Evolutionary conservation across 768 basidiomycete species (phyloP).

Genomic region (Pilatotrama ljubarskyi): DNA sequence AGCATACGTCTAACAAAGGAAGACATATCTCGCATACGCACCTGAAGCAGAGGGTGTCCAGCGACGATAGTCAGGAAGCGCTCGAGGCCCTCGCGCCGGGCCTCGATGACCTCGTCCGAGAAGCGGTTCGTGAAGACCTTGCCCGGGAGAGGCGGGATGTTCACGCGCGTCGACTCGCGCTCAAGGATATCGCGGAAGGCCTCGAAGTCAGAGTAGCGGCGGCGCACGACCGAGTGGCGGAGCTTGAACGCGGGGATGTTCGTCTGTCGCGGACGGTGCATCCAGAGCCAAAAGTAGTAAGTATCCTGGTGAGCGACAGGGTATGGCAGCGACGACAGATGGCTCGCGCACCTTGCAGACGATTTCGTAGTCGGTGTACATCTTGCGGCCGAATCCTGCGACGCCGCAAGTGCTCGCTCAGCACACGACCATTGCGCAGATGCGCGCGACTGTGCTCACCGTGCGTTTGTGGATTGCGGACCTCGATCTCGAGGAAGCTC

Average conservation of each 20-base stretch:
- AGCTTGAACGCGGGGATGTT: conserved; percentile 99
- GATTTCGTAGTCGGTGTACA: conserved; percentile 99
- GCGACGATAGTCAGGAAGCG: conserved; percentile 95
- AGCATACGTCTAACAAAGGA: not conserved
- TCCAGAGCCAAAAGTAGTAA: too few species aligned
- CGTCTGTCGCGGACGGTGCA: conserved; percentile 53
- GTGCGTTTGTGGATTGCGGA: conserved; percentile 95
- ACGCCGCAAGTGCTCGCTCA: not conserved
- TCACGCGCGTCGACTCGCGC: conserved; percentile 94
- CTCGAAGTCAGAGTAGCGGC: conserved; percentile 68
- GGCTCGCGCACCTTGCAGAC: conserved; percentile 81
- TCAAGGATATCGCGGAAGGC: conserved; percentile 98
- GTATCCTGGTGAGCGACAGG: too few species aligned
- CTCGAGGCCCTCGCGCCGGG: conserved; percentile 88
- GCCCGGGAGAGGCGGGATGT: conserved; percentile 95
- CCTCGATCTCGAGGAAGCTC: conserved; percentile 96
- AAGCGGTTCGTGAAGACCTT: conserved; percentile 99
- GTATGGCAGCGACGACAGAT: not conserved
- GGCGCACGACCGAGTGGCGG: conserved; percentile 61
- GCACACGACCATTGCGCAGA: not conserved
- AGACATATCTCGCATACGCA: conserved; percentile 30
- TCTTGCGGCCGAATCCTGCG: conserved; percentile 92
- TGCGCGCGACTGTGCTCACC: conserved; percentile 48
- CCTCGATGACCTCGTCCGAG: conserved; percentile 96
- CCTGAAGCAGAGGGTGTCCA: conserved; percentile 95